Percentiles rank a stretch among this genome's conserved stretches.
phyloP scores from a whole-genome alignment of 108 stramenopile genomes.

The Chaetoceros tenuissimus region DNA sequence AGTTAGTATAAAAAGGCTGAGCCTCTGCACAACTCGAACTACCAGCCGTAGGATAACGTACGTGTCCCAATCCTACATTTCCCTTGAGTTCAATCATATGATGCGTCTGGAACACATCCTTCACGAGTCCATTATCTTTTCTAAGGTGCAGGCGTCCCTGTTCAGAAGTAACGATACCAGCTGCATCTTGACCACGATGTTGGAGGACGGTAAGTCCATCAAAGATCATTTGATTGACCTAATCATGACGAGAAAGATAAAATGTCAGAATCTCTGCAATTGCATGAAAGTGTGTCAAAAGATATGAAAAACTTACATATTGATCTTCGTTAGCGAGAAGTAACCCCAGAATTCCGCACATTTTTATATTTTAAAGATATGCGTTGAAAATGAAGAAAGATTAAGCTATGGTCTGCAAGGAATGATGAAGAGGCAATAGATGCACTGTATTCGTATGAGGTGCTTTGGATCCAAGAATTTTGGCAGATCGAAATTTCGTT shows the following conservation, averaged over 20 bases:
- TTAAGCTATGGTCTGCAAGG: too few relatives aligned
- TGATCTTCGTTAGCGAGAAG: constrained; percentile 74
- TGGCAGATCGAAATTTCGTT: too few relatives aligned
- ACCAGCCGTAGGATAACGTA: constrained; percentile 97
- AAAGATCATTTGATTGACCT: constrained; percentile 93
- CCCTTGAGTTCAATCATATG: constrained; percentile 91
- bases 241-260: background rate
- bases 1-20: constrained; percentile 97
- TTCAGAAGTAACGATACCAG: constrained; percentile 91
- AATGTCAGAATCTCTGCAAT: background rate
- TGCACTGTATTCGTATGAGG: too few relatives aligned
- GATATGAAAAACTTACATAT: constrained; percentile 29
- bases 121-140: constrained; percentile 95
- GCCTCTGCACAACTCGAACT: constrained; percentile 83
- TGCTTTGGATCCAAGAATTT: too few relatives aligned
- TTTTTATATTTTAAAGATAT: constrained; percentile 26
- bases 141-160: constrained; percentile 78
- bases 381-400: too few relatives aligned
- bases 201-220: constrained; percentile 97
- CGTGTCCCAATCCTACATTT: constrained; percentile 91
- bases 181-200: constrained; percentile 99
- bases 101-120: constrained; percentile 94
- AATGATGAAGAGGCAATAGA: too few relatives aligned
- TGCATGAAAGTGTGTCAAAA: background rate
- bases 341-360: constrained; percentile 90